phyloP scores from a whole-genome alignment of 495 filamentous ascomycete genomes.

The Cryomyces minteri region DNA sequence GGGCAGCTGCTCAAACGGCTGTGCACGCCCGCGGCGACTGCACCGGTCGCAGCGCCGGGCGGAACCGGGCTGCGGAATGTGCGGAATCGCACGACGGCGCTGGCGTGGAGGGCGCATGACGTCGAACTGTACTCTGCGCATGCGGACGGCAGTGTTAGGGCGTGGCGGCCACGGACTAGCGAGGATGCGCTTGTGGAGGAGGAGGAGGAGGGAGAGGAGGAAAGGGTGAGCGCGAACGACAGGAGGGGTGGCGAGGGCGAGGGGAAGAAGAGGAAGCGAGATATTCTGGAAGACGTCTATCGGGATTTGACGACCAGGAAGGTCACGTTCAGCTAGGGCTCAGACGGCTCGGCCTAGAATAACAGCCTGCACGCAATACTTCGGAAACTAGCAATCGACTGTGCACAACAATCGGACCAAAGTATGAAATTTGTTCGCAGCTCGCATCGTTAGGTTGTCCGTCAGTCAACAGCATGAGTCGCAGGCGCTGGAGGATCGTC shows the following conservation, averaged over 20 bases:
- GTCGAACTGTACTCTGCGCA: slow-evolving; percentile 38
- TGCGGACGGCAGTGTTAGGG: slow-evolving; percentile 36
- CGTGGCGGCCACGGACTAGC: slow-evolving; percentile 34
- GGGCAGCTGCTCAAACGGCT: slow-evolving; percentile 55
- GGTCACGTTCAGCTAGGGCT: not conserved
- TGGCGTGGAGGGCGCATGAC: slow-evolving; percentile 49
- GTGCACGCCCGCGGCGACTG: slow-evolving; percentile 34
- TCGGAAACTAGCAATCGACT: no score
- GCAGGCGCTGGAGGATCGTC: no score
- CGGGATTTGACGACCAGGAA: slow-evolving; percentile 5
- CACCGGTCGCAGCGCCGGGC: slow-evolving; percentile 11
- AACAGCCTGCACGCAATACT: no score
- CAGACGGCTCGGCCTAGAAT: no score
- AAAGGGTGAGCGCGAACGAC: slow-evolving; percentile 3
- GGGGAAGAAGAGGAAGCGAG: slow-evolving; percentile 21
- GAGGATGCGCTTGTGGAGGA: slow-evolving; percentile 21
- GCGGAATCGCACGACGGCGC: slow-evolving; percentile 41
- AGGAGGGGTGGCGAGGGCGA: not conserved
- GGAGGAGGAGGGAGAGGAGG: slow-evolving; percentile 22
- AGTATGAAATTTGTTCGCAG: no score
- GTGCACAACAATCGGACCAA: no score
- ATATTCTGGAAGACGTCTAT: slow-evolving; percentile 35
- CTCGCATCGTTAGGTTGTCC: no score
- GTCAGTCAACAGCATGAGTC: no score
- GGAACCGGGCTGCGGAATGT: slow-evolving; percentile 20